phyloP scores from a whole-genome alignment of 495 filamentous ascomycete species.

The Lentithecium fluviatile region DNA sequence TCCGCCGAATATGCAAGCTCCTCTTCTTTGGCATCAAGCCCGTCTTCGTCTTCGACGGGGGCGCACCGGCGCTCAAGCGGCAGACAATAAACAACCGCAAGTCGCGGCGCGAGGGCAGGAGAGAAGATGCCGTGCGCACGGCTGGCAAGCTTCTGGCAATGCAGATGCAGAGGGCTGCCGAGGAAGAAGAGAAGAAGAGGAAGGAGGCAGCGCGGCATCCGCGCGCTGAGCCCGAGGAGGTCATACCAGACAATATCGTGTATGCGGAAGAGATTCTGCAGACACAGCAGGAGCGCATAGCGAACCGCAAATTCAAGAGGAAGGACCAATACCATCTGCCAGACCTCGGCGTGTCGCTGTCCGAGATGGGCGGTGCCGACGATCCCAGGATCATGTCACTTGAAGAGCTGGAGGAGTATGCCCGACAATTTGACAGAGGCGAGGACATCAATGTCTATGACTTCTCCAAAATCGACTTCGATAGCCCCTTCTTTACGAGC shows the following conservation, averaged over 20 bases:
- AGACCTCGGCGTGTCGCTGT: constrained; percentile 69
- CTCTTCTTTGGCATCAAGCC: constrained; percentile 95
- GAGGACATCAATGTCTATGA: constrained; percentile 98
- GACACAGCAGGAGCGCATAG: constrained; percentile 70
- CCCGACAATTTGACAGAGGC: constrained; percentile 82
- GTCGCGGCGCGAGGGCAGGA: constrained; percentile 75
- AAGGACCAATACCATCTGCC: constrained; percentile 94
- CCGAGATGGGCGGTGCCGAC: constrained; percentile 82
- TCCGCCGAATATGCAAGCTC: constrained; percentile 94
- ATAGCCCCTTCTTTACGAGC: constrained; percentile 87
- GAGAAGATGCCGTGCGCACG: constrained; percentile 89
- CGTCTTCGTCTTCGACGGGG: constrained; percentile 97
- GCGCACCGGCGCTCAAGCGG: constrained; percentile 85
- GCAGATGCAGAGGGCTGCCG: constrained; percentile 84
- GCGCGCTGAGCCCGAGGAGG: constrained; percentile 57
- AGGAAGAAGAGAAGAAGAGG: constrained; percentile 73
- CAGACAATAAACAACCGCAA: constrained; percentile 82
- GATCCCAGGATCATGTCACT: constrained; percentile 93
- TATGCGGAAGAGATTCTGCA: constrained; percentile 88
- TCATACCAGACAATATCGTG: constrained; percentile 70
- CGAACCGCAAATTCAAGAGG: constrained; percentile 77
- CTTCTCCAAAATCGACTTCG: constrained; percentile 97
- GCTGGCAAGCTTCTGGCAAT: constrained; percentile 87
- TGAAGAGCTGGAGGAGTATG: constrained; percentile 90
- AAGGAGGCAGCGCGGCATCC: constrained; percentile 48